Base-by-base conservation (phyloP, 2,329 filamentous ascomycete species). In the Pleurostoma richardsiae region DNA sequence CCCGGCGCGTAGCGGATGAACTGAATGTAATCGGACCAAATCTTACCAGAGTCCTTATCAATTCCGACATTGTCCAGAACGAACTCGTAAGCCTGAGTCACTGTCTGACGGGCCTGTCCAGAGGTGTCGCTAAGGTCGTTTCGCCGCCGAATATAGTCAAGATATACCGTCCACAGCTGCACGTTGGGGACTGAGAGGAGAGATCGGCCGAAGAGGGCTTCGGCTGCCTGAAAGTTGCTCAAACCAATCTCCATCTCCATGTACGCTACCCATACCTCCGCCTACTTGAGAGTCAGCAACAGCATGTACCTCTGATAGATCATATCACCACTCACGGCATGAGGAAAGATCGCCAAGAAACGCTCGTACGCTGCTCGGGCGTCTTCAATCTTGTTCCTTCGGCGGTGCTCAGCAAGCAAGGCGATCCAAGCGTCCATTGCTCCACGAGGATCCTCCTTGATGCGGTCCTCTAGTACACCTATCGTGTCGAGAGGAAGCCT, bases 11-110 rank as follows among this genome's bases (percentile, higher is more conserved):
- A 88, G 62, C 90, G 91, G 65, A 97, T 82, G 62, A 99, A 96
- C 55, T 94, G 84, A 51, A 99, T 85, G 59, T 97, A 97, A 55
- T 99, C 94, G 49, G 86, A 82, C 94, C 94, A 99, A 47, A 99
- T 85, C 53, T 79, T 81, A 33, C 90, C 92, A 8, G 91, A 86
- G 59, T 96, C 90, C 59, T 90, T 87, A 67, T 99, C 94, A 56
- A 94, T 82, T 29, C 95, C 95, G 52, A 99, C 85, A 55, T 88
- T 88, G 55, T 89, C 81, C 41, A 99, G 81, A 5, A 95, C 91
- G 60, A 96, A 90, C 53, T 97, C 90, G 66, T 96, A 99, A 3
- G 90, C 88, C 53, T 90, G 85, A 26, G 83, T 85, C 47, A 99
- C 85, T 6, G 86, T 87, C 53, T 82, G 79, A 50, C 94, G 87